Conservation (phyloP, 768 basidiomycete species). For the Amanita pallidorosea region DNA sequence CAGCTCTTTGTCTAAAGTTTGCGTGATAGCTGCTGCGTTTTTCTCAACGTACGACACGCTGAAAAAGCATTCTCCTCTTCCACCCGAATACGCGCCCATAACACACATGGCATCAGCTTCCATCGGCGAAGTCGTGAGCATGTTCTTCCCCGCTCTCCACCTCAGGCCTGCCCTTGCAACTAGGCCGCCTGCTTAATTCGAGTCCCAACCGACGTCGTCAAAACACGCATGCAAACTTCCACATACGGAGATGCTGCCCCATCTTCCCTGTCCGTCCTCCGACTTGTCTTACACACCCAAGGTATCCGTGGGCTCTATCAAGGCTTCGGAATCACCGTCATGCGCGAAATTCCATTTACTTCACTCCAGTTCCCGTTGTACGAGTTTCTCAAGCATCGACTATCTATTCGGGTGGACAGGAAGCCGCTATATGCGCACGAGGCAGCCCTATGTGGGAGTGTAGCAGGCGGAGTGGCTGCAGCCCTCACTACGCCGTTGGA, state of each 20-base stretch:
- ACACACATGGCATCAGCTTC: constrained; percentile 48
- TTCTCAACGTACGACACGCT: constrained; percentile 90
- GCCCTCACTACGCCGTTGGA: constrained; percentile 90
- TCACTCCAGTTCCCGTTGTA: constrained; percentile 95
- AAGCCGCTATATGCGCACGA: constrained; percentile 55
- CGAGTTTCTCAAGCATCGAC: constrained; percentile 66
- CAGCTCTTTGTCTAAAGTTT: neutral
- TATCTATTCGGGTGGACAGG: constrained; percentile 43
- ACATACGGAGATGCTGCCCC: constrained; percentile 46
- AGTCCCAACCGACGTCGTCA: constrained; percentile 94
- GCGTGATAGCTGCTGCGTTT: constrained; percentile 78
- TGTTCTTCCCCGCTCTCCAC: constrained; percentile 12
- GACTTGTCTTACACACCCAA: constrained; percentile 42
- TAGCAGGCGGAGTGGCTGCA: constrained; percentile 87
- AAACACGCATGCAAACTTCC: constrained; percentile 84
- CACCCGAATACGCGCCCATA: constrained; percentile 51
- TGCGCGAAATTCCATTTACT: constrained; percentile 78
- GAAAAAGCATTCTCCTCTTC: constrained; percentile 62
- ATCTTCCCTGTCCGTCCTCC: constrained; percentile 54
- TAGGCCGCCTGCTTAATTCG: constrained; percentile 90
- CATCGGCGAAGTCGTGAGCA: constrained; percentile 44
- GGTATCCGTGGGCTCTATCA: constrained; percentile 79
- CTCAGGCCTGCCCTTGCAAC: neutral
- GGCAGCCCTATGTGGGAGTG: constrained; percentile 81
- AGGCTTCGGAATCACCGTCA: constrained; percentile 77